Conservation (phyloP, 2,329 filamentous ascomycete genomes). For the Rhynchosporium agropyri region DNA sequence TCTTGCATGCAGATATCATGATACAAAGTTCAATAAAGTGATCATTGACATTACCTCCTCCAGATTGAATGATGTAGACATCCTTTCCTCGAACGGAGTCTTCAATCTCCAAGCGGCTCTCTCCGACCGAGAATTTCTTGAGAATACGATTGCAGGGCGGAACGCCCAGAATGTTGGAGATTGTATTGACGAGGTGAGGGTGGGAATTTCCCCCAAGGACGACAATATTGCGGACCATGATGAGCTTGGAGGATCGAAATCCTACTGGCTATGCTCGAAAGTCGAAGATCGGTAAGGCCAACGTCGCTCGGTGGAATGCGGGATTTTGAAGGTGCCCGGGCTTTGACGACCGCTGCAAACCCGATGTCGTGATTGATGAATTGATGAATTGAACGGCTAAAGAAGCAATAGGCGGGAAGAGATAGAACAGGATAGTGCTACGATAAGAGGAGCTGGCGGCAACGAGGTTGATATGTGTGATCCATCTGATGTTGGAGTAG, state of each 20-base stretch:
- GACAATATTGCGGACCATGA: slow-evolving; percentile 93
- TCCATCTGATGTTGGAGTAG: slow-evolving; percentile 31
- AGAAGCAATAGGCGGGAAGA: slow-evolving; percentile 3
- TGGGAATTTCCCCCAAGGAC: slow-evolving; percentile 93
- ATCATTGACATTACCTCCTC: slow-evolving; percentile 91
- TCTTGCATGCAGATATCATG: slow-evolving; percentile 97
- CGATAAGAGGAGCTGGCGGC: slow-evolving; percentile 22
- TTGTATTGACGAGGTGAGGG: slow-evolving; percentile 80
- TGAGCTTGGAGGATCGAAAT: slow-evolving; percentile 20
- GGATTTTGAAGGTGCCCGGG: slow-evolving; percentile 30
- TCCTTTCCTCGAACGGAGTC: slow-evolving; percentile 98
- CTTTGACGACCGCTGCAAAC: slow-evolving; percentile 30
- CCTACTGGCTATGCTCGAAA: slow-evolving; percentile 13
- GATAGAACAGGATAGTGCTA: slow-evolving; percentile 21
- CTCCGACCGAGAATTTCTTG: slow-evolving; percentile 90
- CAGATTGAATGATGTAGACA: slow-evolving; percentile 97
- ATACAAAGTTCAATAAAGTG: slow-evolving; percentile 96
- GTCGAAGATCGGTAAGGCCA: slow-evolving; percentile 19
- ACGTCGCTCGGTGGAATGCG: slow-evolving; percentile 33
- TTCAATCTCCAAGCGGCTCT: slow-evolving; percentile 92
- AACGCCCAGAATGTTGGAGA: slow-evolving; percentile 87
- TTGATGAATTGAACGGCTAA: slow-evolving; percentile 13
- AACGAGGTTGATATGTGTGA: slow-evolving; percentile 23
- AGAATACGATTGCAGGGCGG: slow-evolving; percentile 83
- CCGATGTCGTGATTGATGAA: slow-evolving; percentile 21